A percentile compares a stretch with the other conserved stretches of the same genome.
These are phyloP conservation scores for Wickerhamiella parazyma DNA, from an alignment of 805 yeast species.

Conservation along the genomic window DNA sequence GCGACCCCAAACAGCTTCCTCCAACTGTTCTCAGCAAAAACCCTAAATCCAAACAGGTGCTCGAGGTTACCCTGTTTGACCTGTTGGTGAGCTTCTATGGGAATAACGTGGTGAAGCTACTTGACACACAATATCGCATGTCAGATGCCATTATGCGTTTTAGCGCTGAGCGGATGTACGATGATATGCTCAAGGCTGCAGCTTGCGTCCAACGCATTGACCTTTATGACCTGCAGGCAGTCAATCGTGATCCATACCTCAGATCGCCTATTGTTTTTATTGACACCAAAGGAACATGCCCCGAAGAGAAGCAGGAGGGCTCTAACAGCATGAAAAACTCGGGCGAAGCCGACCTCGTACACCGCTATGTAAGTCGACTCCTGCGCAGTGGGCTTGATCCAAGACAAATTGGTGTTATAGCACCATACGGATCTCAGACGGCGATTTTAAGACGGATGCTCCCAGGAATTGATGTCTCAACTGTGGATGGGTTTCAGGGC, in stretches of 20 bases:
- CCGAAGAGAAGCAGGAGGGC: too few species aligned
- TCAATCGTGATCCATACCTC: too few species aligned
- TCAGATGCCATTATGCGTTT: conserved; percentile 80
- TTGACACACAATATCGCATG: conserved; percentile 85
- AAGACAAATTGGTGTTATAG: not conserved
- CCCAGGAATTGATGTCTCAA: conserved; percentile 48
- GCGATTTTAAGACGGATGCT: not conserved
- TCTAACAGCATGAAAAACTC: too few species aligned
- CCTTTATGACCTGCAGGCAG: too few species aligned
- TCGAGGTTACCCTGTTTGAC: conserved; percentile 69
- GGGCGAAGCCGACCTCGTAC: too few species aligned
- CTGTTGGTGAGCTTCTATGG: conserved; percentile 43
- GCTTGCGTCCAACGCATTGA: too few species aligned
- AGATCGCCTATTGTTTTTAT: too few species aligned
- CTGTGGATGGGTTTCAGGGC: conserved; percentile 82
- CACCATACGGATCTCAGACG: not conserved
- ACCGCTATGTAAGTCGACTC: too few species aligned
- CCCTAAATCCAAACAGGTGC: conserved; percentile 29
- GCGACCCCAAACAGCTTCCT: conserved; percentile 84
- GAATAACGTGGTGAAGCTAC: conserved; percentile 40
- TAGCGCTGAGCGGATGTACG: conserved; percentile 74
- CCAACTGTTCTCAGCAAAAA: conserved; percentile 60
- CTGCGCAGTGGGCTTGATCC: too few species aligned
- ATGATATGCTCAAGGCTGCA: too few species aligned
- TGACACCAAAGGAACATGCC: too few species aligned